Percentiles rank a stretch among this genome's conserved stretches.
Conservation (phyloP, 768 basidiomycete species). For the Tricholoma sp. region DNA sequence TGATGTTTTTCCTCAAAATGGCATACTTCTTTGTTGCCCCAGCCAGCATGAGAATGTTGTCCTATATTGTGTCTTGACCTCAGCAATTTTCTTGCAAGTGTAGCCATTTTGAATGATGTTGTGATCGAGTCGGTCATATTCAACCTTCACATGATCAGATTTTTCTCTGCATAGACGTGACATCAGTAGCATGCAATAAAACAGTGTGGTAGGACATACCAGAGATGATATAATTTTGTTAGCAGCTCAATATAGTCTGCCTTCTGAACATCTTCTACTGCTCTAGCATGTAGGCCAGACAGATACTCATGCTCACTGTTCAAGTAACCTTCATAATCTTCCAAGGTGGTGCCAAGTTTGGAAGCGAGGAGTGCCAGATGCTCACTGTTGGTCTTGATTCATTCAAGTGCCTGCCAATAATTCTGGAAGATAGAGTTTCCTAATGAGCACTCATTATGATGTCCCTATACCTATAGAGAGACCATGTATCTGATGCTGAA, state of each 20-base stretch:
- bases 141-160: background rate
- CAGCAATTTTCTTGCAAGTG: conserved; percentile 12
- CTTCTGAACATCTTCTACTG: conserved; percentile 20
- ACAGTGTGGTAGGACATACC: conserved; percentile 5
- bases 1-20: conserved; percentile 19
- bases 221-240: conserved; percentile 9
- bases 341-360: background rate
- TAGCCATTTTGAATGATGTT: conserved; percentile 6
- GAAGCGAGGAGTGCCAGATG: conserved; percentile 8
- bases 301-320: conserved; percentile 24
- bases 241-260: conserved; percentile 28
- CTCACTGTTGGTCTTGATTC: conserved; percentile 14
- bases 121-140: background rate
- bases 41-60: conserved; percentile 14
- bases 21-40: conserved; percentile 11
- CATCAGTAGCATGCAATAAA: background rate
- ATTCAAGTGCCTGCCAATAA: conserved; percentile 22
- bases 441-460: too few relatives aligned
- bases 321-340: conserved; percentile 15
- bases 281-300: conserved; percentile 18
- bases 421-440: conserved; percentile 8
- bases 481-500: too few relatives aligned
- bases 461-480: too few relatives aligned
- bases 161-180: background rate
- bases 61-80: conserved; percentile 19